Conservation (phyloP, 2,329 filamentous ascomycete genomes). For the Ceratocystiopsis sp. region DNA sequence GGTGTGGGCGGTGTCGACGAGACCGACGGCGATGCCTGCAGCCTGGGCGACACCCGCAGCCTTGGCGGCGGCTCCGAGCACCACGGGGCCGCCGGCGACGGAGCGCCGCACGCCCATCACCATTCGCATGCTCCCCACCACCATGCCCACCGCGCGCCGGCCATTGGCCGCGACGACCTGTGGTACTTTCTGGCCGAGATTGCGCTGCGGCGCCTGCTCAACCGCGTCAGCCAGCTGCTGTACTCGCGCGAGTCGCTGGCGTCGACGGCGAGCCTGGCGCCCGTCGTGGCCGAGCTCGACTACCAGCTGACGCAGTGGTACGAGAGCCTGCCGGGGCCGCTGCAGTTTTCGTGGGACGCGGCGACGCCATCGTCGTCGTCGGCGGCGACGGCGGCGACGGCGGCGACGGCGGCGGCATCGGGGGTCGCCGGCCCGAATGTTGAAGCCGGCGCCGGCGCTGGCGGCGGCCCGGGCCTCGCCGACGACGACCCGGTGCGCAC, state of each 20-base stretch:
- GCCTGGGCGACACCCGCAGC: too few relatives aligned
- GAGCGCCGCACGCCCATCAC: not conserved
- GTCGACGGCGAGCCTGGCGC: slow-evolving; percentile 56
- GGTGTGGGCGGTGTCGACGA: too few relatives aligned
- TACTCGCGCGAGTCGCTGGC: slow-evolving; percentile 58
- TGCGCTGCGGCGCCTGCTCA: slow-evolving; percentile 57
- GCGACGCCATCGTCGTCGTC: too few relatives aligned
- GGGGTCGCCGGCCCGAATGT: too few relatives aligned
- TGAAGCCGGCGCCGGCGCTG: not conserved
- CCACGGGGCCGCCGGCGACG: not conserved
- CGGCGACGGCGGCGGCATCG: too few relatives aligned
- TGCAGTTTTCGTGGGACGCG: slow-evolving; percentile 49
- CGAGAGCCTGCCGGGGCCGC: slow-evolving; percentile 53
- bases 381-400: not conserved
- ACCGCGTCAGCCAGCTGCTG: slow-evolving; percentile 63
- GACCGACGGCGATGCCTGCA: too few relatives aligned
- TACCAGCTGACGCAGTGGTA: slow-evolving; percentile 78
- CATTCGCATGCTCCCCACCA: not conserved
- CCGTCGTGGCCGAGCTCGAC: slow-evolving; percentile 64
- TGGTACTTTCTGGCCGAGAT: slow-evolving; percentile 83
- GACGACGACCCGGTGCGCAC: slow-evolving; percentile 53
- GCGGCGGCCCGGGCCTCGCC: not conserved
- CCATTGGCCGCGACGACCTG: slow-evolving; percentile 54
- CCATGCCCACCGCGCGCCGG: not conserved
- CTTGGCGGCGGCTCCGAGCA: not conserved